Conservation (phyloP, 345 rosid species). For the Mercurialis annua region DNA sequence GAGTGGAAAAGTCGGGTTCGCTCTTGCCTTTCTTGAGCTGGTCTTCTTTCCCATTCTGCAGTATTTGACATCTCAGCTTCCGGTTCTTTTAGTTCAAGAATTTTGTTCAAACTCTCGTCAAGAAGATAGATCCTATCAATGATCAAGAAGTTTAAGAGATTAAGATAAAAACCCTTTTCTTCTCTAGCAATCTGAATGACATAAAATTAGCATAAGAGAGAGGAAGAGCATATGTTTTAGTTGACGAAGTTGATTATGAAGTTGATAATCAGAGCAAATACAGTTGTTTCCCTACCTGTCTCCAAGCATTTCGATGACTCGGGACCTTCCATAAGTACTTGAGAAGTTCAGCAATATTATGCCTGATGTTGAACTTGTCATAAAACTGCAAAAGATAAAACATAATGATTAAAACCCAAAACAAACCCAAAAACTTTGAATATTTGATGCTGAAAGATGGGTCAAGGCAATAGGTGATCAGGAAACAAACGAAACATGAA, state of each 20-base stretch:
- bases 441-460: background rate
- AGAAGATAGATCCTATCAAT: constrained; percentile 98
- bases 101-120: constrained; percentile 96
- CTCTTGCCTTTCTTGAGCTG: constrained; percentile 97
- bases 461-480: background rate
- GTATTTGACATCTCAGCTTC: constrained; percentile 98
- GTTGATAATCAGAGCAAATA: constrained; percentile 1
- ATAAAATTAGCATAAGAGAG: constrained; percentile 9
- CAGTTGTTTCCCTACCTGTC: constrained; percentile 52
- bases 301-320: constrained; percentile 96
- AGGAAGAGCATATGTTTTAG: background rate
- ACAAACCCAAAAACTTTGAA: background rate
- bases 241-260: constrained; percentile 9
- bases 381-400: constrained; percentile 62
- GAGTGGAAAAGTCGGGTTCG: constrained; percentile 87
- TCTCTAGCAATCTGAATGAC: constrained; percentile 88
- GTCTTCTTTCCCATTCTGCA: constrained; percentile 86
- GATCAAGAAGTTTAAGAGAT: constrained; percentile 93
- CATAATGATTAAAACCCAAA: background rate
- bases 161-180: constrained; percentile 98
- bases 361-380: constrained; percentile 97
- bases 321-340: constrained; percentile 99
- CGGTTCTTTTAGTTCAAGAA: constrained; percentile 83
- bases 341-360: constrained; percentile 96
- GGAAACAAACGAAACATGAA: background rate